Conservation (phyloP, 2,329 filamentous ascomycete genomes). For the Rosellinia necatrix region DNA sequence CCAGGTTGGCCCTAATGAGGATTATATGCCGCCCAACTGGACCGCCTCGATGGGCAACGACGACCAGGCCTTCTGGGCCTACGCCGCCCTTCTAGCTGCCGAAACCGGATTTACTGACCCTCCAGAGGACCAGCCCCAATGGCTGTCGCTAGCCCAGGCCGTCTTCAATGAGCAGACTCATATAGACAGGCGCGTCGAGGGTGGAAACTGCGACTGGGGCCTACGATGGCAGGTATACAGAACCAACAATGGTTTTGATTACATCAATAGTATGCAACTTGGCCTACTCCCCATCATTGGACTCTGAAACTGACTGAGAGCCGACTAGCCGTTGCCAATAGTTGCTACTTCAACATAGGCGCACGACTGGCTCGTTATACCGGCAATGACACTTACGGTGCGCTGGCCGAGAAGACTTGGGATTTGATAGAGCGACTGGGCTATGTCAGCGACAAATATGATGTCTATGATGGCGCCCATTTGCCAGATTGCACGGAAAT, state of each 20-base stretch:
- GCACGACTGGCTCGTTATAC: slow-evolving; percentile 75
- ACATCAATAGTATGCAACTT: slow-evolving; percentile 64
- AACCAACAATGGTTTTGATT: slow-evolving; percentile 75
- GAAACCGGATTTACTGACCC: slow-evolving; percentile 68
- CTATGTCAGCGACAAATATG: slow-evolving; percentile 65
- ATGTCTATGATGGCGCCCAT: slow-evolving; percentile 68
- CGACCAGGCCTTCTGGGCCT: slow-evolving; percentile 73
- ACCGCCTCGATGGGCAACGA: slow-evolving; percentile 68
- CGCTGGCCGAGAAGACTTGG: slow-evolving; percentile 65
- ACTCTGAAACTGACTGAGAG: slow-evolving; percentile 14
- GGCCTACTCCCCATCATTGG: background rate
- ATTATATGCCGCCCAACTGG: slow-evolving; percentile 66
- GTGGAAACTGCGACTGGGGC: slow-evolving; percentile 67
- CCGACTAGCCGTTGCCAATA: slow-evolving; percentile 60
- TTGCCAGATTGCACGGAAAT: slow-evolving; percentile 64
- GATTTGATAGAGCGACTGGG: slow-evolving; percentile 61
- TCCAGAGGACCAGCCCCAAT: slow-evolving; percentile 57
- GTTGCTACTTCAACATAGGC: slow-evolving; percentile 66
- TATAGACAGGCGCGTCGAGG: slow-evolving; percentile 64
- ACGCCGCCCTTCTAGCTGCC: slow-evolving; percentile 69
- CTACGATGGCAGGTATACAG: slow-evolving; percentile 78
- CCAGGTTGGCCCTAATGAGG: slow-evolving; percentile 59
- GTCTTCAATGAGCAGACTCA: slow-evolving; percentile 68
- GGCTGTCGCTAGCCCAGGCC: slow-evolving; percentile 69
- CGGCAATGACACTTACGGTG: slow-evolving; percentile 65